Conservation (phyloP, 805 yeast genomes). For the Maudiozyma barnettii region DNA sequence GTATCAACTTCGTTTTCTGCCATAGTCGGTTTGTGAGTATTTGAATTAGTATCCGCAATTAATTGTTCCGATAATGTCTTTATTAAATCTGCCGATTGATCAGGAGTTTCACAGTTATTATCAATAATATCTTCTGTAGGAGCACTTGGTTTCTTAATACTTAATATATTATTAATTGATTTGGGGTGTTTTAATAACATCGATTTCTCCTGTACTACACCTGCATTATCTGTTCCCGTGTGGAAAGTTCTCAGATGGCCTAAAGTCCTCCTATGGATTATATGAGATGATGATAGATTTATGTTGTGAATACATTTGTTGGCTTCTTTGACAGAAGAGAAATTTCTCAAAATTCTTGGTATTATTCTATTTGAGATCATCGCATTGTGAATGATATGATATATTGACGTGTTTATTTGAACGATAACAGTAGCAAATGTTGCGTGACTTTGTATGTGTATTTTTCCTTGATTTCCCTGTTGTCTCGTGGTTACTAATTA, state of each 20-base stretch:
- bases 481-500: too few relatives aligned
- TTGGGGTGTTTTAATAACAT: background rate
- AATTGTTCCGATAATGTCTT: slow-evolving; percentile 24
- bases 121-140: background rate
- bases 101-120: background rate
- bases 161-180: background rate
- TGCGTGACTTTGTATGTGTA: too few relatives aligned
- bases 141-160: background rate
- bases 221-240: background rate
- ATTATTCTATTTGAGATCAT: background rate
- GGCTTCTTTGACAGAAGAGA: background rate
- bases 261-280: too few relatives aligned
- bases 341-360: background rate
- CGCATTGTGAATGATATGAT: background rate
- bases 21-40: slow-evolving; percentile 17
- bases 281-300: too few relatives aligned
- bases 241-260: background rate
- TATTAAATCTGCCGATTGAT: slow-evolving; percentile 10
- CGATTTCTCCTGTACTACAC: background rate
- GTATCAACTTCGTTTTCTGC: slow-evolving; percentile 28
- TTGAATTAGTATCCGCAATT: slow-evolving; percentile 19
- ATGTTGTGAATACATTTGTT: too few relatives aligned
- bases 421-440: too few relatives aligned
- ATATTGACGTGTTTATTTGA: too few relatives aligned
- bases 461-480: too few relatives aligned